A percentile compares a stretch with the other conserved stretches of the same genome.
Conservation (phyloP, 306 rosid genomes). For the Dalbergia cochinchinensis region DNA sequence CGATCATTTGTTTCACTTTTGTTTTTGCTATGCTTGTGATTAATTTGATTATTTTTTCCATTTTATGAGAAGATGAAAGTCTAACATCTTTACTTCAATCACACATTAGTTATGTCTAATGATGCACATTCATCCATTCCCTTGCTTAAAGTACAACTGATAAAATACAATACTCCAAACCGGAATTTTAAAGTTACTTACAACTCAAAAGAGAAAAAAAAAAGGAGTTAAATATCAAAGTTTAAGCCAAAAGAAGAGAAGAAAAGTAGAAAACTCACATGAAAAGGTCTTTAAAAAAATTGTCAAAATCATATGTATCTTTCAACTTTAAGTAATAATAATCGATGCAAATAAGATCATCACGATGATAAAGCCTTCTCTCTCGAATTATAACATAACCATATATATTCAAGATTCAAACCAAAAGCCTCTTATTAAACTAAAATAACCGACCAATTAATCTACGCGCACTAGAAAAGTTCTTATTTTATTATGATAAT, state of each 20-base stretch:
- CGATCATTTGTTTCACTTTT: background rate
- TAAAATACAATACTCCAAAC: conserved; percentile 18
- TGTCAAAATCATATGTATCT: too few relatives aligned
- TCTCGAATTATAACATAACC: too few relatives aligned
- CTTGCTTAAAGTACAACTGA: background rate
- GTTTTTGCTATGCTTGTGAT: background rate
- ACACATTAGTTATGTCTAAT: conserved; percentile 37
- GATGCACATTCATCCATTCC: conserved; percentile 30
- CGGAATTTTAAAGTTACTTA: conserved; percentile 26
- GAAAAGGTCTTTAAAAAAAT: background rate
- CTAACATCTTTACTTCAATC: conserved; percentile 46
- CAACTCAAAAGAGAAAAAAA: conserved; percentile 23
- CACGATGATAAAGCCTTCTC: too few relatives aligned
- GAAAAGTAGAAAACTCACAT: background rate
- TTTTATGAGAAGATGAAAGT: background rate
- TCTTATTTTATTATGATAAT: too few relatives aligned
- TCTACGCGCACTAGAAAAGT: too few relatives aligned
- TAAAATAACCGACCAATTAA: too few relatives aligned
- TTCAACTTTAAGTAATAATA: too few relatives aligned
- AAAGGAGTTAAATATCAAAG: background rate
- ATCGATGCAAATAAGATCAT: too few relatives aligned
- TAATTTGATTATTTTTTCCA: background rate
- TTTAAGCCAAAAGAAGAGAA: background rate
- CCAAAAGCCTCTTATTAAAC: too few relatives aligned
- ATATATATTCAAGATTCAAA: too few relatives aligned